phyloP scores from a whole-genome alignment of 495 filamentous ascomycete species.

The Annulohypoxylon maeteangense region DNA sequence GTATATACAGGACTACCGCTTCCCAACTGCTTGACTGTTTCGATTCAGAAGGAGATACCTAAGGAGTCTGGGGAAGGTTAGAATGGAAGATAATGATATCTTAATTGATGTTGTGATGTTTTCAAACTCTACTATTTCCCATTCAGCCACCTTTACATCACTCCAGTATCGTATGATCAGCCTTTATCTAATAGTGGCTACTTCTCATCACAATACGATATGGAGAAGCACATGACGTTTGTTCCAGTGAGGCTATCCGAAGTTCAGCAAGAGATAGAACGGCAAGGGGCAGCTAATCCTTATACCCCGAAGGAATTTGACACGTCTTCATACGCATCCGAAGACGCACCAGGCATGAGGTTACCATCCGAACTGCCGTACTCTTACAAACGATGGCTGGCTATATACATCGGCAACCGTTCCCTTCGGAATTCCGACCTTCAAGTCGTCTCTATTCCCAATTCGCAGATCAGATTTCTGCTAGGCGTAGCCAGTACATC shows the following conservation, averaged over 20 bases:
- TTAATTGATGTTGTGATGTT: not conserved
- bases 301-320: constrained; percentile 29
- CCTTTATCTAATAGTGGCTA: not conserved
- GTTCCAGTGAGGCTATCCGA: too few relatives aligned
- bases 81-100: not conserved
- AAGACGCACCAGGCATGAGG: constrained; percentile 32
- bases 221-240: too few relatives aligned
- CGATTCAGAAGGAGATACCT: not conserved
- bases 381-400: constrained; percentile 44
- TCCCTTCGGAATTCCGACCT: constrained; percentile 1
- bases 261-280: not conserved
- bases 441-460: constrained; percentile 30
- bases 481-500: constrained; percentile 15
- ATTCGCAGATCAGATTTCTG: constrained; percentile 23
- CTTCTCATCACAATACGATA: not conserved
- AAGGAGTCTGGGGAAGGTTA: not conserved
- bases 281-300: not conserved
- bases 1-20: not conserved
- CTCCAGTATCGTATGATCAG: not conserved
- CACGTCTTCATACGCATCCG: constrained; percentile 37
- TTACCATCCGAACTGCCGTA: constrained; percentile 37
- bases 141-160: not conserved
- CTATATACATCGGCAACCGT: constrained; percentile 37
- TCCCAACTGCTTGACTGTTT: not conserved
- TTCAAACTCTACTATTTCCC: too few relatives aligned